These are phyloP conservation scores for Diaporthe sp. DNA, from an alignment of 2,329 filamentous ascomycete species.

Conservation along the genomic window DNA sequence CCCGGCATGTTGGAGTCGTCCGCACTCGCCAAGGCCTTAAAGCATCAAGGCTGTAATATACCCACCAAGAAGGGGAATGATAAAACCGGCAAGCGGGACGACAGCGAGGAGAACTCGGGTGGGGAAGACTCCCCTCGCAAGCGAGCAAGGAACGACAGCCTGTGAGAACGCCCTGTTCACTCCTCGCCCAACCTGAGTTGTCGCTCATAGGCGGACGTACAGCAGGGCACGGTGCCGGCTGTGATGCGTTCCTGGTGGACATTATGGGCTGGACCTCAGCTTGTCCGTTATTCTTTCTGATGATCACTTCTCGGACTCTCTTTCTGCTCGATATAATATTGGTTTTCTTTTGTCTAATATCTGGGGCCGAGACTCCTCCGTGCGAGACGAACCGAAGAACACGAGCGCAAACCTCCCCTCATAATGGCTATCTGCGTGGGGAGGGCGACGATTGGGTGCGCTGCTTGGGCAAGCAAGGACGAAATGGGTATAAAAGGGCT, in stretches of 20 bases:
- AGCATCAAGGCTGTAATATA: slow-evolving; percentile 85
- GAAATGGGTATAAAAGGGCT: neutral
- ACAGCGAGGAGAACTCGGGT: slow-evolving; percentile 59
- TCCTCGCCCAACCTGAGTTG: slow-evolving; percentile 5
- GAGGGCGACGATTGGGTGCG: neutral
- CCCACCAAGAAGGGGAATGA: slow-evolving; percentile 90
- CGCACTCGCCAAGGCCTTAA: slow-evolving; percentile 78
- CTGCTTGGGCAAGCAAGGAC: neutral
- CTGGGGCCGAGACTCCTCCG: neutral
- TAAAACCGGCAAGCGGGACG: slow-evolving; percentile 58
- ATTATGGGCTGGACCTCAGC: slow-evolving; percentile 11
- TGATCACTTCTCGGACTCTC: neutral
- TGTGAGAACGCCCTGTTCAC: slow-evolving; percentile 33
- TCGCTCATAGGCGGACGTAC: slow-evolving; percentile 7
- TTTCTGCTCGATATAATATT: neutral
- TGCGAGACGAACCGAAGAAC: neutral
- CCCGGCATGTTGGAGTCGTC: slow-evolving; percentile 87
- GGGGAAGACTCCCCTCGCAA: slow-evolving; percentile 60
- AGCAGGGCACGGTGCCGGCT: slow-evolving; percentile 17
- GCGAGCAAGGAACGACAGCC: slow-evolving; percentile 44
- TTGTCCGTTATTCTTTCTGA: neutral
- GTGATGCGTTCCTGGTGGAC: neutral
- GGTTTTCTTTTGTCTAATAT: slow-evolving; percentile 5
- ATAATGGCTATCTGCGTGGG: neutral
- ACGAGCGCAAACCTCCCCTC: neutral